Evolutionary conservation across 805 yeast species (phyloP).

Genomic region (Pichia eremophila): DNA sequence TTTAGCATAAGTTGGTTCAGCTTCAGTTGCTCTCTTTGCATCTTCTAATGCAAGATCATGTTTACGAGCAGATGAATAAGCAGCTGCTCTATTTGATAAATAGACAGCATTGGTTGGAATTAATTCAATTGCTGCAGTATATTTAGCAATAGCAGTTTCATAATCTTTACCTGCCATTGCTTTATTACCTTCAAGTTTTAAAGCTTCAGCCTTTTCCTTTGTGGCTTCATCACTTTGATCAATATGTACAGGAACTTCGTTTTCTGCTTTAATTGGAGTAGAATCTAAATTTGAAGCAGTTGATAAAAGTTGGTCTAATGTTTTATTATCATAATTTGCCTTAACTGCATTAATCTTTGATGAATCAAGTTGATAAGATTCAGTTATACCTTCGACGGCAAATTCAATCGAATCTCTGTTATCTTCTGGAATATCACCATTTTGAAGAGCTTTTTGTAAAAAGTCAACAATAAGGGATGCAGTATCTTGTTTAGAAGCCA

Average conservation of each 20-base stretch:
- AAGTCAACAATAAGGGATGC: constrained; percentile 71
- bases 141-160: constrained; percentile 60
- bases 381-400: constrained; percentile 86
- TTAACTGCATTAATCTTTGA: constrained; percentile 23
- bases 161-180: constrained; percentile 75
- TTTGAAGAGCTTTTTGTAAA: constrained; percentile 47
- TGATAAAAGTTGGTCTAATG: constrained; percentile 36
- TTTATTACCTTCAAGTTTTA: constrained; percentile 82
- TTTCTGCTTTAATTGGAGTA: constrained; percentile 8
- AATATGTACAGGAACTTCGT: constrained; percentile 33
- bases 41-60: constrained; percentile 75
- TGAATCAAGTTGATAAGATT: constrained; percentile 60
- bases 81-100: constrained; percentile 94
- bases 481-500: constrained; percentile 45
- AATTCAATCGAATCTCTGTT: constrained; percentile 84
- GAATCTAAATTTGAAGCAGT: not conserved
- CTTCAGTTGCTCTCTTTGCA: constrained; percentile 70
- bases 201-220: constrained; percentile 67
- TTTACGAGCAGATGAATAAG: constrained; percentile 68
- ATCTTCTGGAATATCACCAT: constrained; percentile 64
- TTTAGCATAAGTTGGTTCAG: constrained; percentile 76
- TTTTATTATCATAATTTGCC: constrained; percentile 38
- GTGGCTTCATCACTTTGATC: constrained; percentile 37
- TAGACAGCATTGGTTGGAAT: constrained; percentile 72
- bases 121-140: constrained; percentile 69